Base-by-base conservation (phyloP, 2,329 filamentous ascomycete species). In the Pseudogymnoascus pannorum region DNA sequence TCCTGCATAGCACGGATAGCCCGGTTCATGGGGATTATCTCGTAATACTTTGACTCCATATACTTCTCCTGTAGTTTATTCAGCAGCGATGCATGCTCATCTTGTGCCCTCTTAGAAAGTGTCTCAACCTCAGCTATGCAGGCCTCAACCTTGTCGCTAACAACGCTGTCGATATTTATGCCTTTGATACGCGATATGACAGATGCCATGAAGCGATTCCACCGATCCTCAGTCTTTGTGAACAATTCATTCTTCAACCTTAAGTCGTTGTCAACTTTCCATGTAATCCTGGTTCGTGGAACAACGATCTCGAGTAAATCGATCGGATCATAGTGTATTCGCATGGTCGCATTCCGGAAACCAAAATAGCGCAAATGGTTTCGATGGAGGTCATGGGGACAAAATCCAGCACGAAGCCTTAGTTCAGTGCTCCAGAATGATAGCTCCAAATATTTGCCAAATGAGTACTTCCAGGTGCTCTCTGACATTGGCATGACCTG, bases 391-490 rank as follows among this genome's bases (percentile, higher is more conserved):
- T 99, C 93, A 71, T 99, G 94, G 14, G 89, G 84, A 71, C 95
- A 99, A 59, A 89, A 79, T 26, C 86, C 85, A 51, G 87, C 86
- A 66, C 83, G 86, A 67, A 87, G 85, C 71, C 87, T 89, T 57
- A 97, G 77, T 36, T 91, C 88, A 42, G 85, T 88, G 70, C 92
- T 93, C 92, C 93, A 99, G 73, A 97, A 97, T 2, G 92, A 92
- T 16, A 99, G 79, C 74, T 99, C 94, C n/a, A 99, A 80, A 70
- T 97, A 99, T 74, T 99, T 99, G 9, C 91, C 94, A 70, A 99
- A 96, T 0, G 94, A 99, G 73, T 99, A 99, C 72, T 95, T 97
- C 89, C 92, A 99, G 0, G 92, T 95, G 68, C 86, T 92, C 61
- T 92, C 87, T 0, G 93, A 97, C 91, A 99, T 97, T 31, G 88